Evolutionary conservation across 768 basidiomycete species (phyloP), one percentile per base, ranked within the genome.

Genomic region (Xerocomus brunneocitrinus): DNA sequence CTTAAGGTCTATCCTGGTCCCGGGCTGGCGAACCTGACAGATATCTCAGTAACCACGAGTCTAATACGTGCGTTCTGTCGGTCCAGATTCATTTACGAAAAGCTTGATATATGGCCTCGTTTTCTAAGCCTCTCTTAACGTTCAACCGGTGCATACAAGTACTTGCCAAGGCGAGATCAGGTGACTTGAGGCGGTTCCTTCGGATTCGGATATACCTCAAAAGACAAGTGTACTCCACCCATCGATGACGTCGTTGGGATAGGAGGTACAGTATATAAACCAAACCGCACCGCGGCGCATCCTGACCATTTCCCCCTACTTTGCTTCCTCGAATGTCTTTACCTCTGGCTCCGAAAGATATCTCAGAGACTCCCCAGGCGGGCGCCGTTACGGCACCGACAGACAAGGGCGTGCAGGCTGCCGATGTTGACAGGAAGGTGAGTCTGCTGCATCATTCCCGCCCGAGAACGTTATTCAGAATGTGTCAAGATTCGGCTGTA

Each of bases 371-470:
- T 54, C 87, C 87, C 9, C 66, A 69, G 41, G 61, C 70, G 51
- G 79, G 78, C 58, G 76, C 83, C 42, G 90, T 93, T 50, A 81
- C 83, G 38, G 77, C 74, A 31, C 88, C 92, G 16, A 76, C 80
- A 51, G 76, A 89, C 67, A 83, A 77, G 54, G 68, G 65, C 7
- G 70, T 68, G 43, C 83, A 84, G 63, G 82, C 86, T 10, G 82
- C 79, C 5, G 92, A 95, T 66, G 79, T 94, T 55, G 83, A 90
- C 61, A 79, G 90, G 61, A 95, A 95, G 75, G 79, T 79, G 47
- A 27, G 50, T 35, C 30, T 10, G 30, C 5, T 2, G 13, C 25
- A 13, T 19, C 6, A n/a, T 32, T 8, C 14, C 5, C 6, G 16
- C 36, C 1, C 2, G 22, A 44, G 14, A 8, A 14, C 50, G 19